Evolutionary conservation across 768 basidiomycete genomes (phyloP), one percentile per base, ranked within the genome.

Genomic region (Lactarius trivialis): DNA sequence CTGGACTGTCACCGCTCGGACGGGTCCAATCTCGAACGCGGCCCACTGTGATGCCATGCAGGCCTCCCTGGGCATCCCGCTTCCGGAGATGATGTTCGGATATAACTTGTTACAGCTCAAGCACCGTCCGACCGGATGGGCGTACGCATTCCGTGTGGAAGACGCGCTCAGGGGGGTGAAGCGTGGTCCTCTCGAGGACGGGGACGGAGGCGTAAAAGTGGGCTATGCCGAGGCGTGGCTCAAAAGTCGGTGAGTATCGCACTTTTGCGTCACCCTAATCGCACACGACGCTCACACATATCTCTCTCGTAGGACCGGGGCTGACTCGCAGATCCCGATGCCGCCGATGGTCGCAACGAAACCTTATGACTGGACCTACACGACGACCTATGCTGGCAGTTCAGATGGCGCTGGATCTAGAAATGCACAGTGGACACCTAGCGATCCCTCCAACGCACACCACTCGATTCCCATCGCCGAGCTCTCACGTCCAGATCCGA

Each of bases 351-450:
- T 85, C 24, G 71, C 80, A 0, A 88, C 92, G 8, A 97, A 95
- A 68, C 89, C 88, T 0, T 98, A 91, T 73, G 97, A 99, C 71
- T 98, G 97, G 97, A 99, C 97, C 12, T 98, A 97, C 72, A 97
- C 95, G 2, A 91, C 93, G 1, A 85, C 81, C 3, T 94, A 98
- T 67, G 69, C 85, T 0, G 97, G 96, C 0, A 85, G 88, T 67
- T 67, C 50, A 21, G 55, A 68, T 2, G 33, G 65, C 15, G 55
- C 61, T 21, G 63, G 72, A 0, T 67, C 69, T 19, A 67, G 59
- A 37, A 63, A 67, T 3, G 66, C 70, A 36, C 60, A 66, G 1
- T 89, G 88, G 86, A 70, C 62, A 21, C 72, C 80, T 30, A 83
- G 84, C 4, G 82, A 90, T 66, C 74, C 81, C 1, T 76, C 81